phyloP scores from a whole-genome alignment of 768 basidiomycete genomes.

The Coprinopsis marcescibilis region DNA sequence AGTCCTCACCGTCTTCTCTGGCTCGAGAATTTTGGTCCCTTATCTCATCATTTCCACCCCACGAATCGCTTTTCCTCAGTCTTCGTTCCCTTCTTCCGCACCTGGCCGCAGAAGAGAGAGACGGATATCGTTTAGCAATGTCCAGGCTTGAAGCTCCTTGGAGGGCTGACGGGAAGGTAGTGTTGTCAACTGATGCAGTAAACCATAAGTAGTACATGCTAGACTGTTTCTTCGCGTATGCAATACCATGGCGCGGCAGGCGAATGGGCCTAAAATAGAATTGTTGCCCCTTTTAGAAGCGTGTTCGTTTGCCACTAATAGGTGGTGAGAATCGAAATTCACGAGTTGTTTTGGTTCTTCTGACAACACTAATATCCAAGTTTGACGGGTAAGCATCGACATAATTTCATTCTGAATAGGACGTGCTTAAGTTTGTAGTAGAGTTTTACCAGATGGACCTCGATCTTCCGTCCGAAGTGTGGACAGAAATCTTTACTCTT shows the following conservation, averaged over 20 bases:
- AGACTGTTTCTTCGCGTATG: too few relatives aligned
- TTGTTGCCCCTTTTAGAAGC: too few relatives aligned
- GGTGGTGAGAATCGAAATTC: too few relatives aligned
- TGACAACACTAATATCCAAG: too few relatives aligned
- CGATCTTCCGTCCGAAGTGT: slow-evolving; percentile 63
- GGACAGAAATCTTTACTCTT: slow-evolving; percentile 64
- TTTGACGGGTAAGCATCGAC: background rate
- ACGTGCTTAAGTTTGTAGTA: background rate
- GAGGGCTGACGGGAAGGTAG: too few relatives aligned
- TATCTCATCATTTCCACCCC: slow-evolving; percentile 43
- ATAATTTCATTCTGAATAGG: background rate
- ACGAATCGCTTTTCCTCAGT: slow-evolving; percentile 65
- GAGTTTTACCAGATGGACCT: background rate
- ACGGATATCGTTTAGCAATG: slow-evolving; percentile 5
- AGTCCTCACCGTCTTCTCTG: slow-evolving; percentile 14
- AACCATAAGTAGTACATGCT: too few relatives aligned
- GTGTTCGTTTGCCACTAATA: too few relatives aligned
- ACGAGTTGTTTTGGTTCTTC: too few relatives aligned
- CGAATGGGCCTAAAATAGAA: too few relatives aligned
- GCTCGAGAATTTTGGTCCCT: slow-evolving; percentile 44
- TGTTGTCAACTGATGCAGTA: too few relatives aligned
- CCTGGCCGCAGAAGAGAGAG: slow-evolving; percentile 5
- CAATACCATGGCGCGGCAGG: too few relatives aligned
- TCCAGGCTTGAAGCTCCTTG: background rate
- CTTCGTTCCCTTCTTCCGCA: slow-evolving; percentile 27